A percentile compares a stretch with the other conserved stretches of the same genome.
Evolutionary conservation across 305 asterid species (phyloP).

Genomic region (Andrographis paniculata): DNA sequence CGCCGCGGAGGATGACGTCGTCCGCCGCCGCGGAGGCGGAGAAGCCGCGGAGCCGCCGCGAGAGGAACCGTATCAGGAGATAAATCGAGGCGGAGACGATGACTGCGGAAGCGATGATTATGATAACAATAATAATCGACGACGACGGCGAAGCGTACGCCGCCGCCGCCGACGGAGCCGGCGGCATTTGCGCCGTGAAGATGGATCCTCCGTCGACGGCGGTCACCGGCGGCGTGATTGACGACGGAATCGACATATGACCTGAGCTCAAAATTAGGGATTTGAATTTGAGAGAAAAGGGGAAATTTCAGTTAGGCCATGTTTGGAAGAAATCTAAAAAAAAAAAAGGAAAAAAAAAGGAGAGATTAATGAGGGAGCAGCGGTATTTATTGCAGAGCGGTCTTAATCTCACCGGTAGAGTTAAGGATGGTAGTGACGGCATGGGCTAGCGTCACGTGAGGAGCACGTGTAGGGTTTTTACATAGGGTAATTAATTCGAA

Average conservation of each 20-base stretch:
- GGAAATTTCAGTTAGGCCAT: conserved; percentile 16
- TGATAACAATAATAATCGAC: conserved; percentile 44
- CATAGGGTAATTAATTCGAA: no score
- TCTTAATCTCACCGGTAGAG: conserved; percentile 19
- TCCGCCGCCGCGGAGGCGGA: conserved; percentile 32
- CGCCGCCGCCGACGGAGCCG: conserved; percentile 13
- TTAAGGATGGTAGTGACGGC: conserved; percentile 16
- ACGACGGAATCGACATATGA: conserved; percentile 28
- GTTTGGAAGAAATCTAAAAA: conserved; percentile 20
- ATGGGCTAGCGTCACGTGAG: conserved; percentile 23
- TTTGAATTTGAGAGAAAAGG: conserved; percentile 9
- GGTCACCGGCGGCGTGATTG: conserved; percentile 22
- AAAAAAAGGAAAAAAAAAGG: conserved; percentile 12
- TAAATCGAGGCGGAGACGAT: conserved; percentile 64
- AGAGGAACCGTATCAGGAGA: conserved; percentile 58
- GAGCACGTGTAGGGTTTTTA: conserved; percentile 17
- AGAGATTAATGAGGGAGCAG: neutral
- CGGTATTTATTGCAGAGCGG: conserved; percentile 24
- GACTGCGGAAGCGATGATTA: conserved; percentile 60
- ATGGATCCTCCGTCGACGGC: conserved; percentile 14
- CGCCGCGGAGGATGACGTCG: conserved; percentile 36
- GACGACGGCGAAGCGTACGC: conserved; percentile 28
- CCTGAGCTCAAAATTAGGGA: neutral
- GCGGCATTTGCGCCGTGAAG: conserved; percentile 13
- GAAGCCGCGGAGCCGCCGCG: conserved; percentile 41